Base-by-base conservation (phyloP, 176 grass and related monocot genomes). In the Carex pumila region DNA sequence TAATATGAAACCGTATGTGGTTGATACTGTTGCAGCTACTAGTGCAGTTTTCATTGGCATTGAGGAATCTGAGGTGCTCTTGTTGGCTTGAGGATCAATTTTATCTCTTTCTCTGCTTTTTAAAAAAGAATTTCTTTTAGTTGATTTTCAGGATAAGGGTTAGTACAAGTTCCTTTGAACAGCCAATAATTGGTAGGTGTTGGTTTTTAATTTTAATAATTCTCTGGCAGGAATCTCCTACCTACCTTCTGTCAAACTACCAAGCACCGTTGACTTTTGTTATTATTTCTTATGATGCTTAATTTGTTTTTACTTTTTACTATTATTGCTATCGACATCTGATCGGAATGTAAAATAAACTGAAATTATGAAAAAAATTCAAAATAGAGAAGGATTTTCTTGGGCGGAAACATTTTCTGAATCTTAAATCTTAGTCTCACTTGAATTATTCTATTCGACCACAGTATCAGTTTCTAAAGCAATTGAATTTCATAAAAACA, bases 1-100 rank as follows among this genome's bases (percentile, higher is more conserved):
- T 29, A 65, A 49, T 65, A 81, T 15, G 59, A 81, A 41, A 81
- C 79, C 11, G 34, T 30, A 82, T 64, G 79, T 47, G 30, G 31
- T 31, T 13, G 60, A 13, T n/a, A 81, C 59, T 21, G 61, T 45
- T 22, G 58, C 56, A 3, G 30, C 32, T 49, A 49, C 11, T 7
- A 74, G 25, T 74, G 21, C 47, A 29, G 45, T 75, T 10, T 52
- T 39, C 8, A 82, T 25, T 29, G 62, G 37, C 60, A 81, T 63
- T 63, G 61, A 63, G 18, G n/a, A 45, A 65, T 14, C 21, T 60
- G 8, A 4, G 79, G 3, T 81, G 32, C 9, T 41, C 19, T 81
- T 81, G 32, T 25, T 29, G 62, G 37, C 60, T 6, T 29, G 70
- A 29, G 31, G 31, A 70, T 70, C 15, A 60, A 60, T 60, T 60